Base-by-base conservation (phyloP, 2,329 filamentous ascomycete species). In the Curvularia sp. region DNA sequence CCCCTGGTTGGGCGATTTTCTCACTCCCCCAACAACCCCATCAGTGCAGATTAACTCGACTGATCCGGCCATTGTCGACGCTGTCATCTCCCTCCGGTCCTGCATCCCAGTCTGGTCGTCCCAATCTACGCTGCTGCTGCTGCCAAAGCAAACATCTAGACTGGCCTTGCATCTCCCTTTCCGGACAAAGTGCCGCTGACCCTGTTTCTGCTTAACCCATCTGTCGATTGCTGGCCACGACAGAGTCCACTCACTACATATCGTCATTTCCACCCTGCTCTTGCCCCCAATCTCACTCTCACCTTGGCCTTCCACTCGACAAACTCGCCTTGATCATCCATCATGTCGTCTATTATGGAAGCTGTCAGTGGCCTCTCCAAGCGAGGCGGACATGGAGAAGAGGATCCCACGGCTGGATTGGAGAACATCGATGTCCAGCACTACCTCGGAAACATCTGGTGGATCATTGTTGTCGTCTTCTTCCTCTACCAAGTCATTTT, bases 401-500 rank as follows among this genome's bases (percentile, higher is more conserved):
- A 71, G 49, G 73, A 72, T 23, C 69, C 71, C 2, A 61, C 61
- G 10, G 68, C 72, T 52, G 72, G 69, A 30, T 51, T 68, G 25
- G 64, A 71, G 58, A 77, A 78, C 61, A 53, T 72, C 28, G 67
- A 75, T 36, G 73, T 78, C 18, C 70, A 74, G 46, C 69, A 74
- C 65, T 77, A 71, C 61, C 68, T 77, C 8, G 76, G 76, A 36
- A 70, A 68, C 53, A 76, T 77, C 61, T 87, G 90, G 75, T 86
- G 86, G 52, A 83, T 83, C 49, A 81, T 93, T 50, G 84, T 89
- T 12, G 82, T 76, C 34, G 82, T 83, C 49, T 81, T 93, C 67
- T 82, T 91, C 63, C 67, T 88, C 62, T 94, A 91, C 85, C 87
- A 89, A 60, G 75, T 88, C 62, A 77, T 81, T 53, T 82, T 87